These are phyloP conservation scores for Irpex rosettiformis DNA, from an alignment of 1,284 basidiomycete genomes.

Conservation along the genomic window DNA sequence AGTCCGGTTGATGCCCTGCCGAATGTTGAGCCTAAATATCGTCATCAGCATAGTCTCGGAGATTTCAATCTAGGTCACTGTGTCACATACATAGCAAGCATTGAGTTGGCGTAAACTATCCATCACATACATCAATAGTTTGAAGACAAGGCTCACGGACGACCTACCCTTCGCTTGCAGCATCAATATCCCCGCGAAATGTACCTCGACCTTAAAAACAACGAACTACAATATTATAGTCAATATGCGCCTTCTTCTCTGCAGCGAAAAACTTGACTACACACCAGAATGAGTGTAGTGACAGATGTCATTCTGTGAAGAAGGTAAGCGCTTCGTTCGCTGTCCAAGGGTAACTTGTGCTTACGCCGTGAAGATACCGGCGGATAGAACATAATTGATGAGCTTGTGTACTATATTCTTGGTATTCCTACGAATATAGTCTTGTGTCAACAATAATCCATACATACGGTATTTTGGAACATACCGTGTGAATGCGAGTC, in stretches of 20 bases:
- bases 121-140: neutral
- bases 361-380: neutral
- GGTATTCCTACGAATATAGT: neutral
- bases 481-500: neutral
- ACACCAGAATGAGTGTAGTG: neutral
- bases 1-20: neutral
- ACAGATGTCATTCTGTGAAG: neutral
- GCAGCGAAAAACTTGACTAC: neutral
- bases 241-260: too few species aligned
- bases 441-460: neutral
- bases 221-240: too few species aligned
- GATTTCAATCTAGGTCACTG: neutral
- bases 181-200: too few species aligned
- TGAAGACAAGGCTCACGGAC: too few species aligned
- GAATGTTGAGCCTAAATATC: neutral
- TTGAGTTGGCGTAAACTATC: neutral
- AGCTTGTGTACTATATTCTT: neutral
- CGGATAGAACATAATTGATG: neutral
- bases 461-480: neutral
- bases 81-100: neutral
- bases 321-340: neutral
- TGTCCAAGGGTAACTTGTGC: neutral
- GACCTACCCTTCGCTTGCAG: too few species aligned
- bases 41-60: neutral
- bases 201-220: too few species aligned